Evolutionary conservation across 2,329 filamentous ascomycete genomes (phyloP).

Genomic region (Aquanectria penicillioides): DNA sequence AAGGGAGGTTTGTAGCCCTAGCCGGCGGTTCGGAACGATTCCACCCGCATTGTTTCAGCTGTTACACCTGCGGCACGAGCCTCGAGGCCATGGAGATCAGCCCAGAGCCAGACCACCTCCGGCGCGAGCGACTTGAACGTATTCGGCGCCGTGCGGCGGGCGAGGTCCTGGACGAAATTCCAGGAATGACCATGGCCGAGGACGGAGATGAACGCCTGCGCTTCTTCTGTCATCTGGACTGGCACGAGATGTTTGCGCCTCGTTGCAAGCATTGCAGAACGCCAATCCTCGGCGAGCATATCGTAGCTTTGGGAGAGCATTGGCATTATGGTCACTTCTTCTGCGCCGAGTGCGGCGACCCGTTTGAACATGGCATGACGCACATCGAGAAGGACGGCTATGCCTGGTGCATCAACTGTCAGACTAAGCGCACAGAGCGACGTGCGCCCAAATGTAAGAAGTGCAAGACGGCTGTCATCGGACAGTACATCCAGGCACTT

Average conservation of each 20-base stretch:
- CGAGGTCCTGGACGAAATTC: constrained; percentile 69
- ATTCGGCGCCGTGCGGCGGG: constrained; percentile 70
- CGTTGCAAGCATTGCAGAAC: constrained; percentile 96
- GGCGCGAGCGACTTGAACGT: constrained; percentile 77
- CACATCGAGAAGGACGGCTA: constrained; percentile 96
- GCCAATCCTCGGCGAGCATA: constrained; percentile 93
- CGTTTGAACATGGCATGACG: constrained; percentile 78
- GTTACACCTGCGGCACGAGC: constrained; percentile 84
- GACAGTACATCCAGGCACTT: constrained; percentile 88
- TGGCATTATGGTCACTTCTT: constrained; percentile 99
- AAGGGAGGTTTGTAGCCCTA: constrained; percentile 89
- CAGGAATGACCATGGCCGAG: constrained; percentile 71
- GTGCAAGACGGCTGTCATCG: constrained; percentile 85
- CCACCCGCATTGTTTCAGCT: constrained; percentile 92
- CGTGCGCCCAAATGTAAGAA: constrained; percentile 88
- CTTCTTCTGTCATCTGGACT: constrained; percentile 99
- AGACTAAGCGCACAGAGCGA: constrained; percentile 90
- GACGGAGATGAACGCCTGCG: constrained; percentile 79
- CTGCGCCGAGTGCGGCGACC: constrained; percentile 97
- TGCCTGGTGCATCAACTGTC: constrained; percentile 94
- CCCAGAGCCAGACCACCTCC: constrained; percentile 82
- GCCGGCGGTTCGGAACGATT: constrained; percentile 79
- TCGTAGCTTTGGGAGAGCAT: constrained; percentile 92
- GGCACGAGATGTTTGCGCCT: constrained; percentile 93
- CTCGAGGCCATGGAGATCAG: constrained; percentile 98